Percentiles rank a stretch among this genome's conserved stretches.
phyloP scores from a whole-genome alignment of 768 basidiomycete species.

The Pisolithus albus region DNA sequence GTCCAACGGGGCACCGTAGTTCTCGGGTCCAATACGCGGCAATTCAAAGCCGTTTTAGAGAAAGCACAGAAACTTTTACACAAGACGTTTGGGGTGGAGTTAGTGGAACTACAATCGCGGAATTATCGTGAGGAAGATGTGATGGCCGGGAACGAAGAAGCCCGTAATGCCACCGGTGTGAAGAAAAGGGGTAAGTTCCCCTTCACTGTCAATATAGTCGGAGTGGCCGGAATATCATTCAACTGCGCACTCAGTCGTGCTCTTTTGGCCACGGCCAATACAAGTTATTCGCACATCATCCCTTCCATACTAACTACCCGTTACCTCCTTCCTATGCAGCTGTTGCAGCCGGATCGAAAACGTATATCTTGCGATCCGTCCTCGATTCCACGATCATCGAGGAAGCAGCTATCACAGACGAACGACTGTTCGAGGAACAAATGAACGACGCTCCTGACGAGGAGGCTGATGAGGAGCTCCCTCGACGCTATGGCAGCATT shows the following conservation, averaged over 20 bases:
- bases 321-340: slow-evolving; percentile 27
- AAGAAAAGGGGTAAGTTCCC: slow-evolving; percentile 56
- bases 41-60: slow-evolving; percentile 60
- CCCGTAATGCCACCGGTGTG: slow-evolving; percentile 44
- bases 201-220: not conserved
- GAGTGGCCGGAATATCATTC: not conserved
- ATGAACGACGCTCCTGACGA: slow-evolving; percentile 43
- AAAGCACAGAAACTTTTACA: slow-evolving; percentile 59
- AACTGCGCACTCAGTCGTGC: no score
- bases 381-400: slow-evolving; percentile 60
- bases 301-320: not conserved
- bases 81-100: slow-evolving; percentile 74
- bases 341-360: slow-evolving; percentile 57
- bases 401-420: slow-evolving; percentile 46
- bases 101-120: slow-evolving; percentile 68
- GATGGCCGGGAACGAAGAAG: slow-evolving; percentile 36
- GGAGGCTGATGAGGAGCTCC: slow-evolving; percentile 43
- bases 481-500: slow-evolving; percentile 56
- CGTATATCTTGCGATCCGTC: slow-evolving; percentile 76
- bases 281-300: not conserved
- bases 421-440: slow-evolving; percentile 38
- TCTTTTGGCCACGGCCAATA: not conserved
- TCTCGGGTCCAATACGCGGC: slow-evolving; percentile 40
- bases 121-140: slow-evolving; percentile 34
- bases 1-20: slow-evolving; percentile 26